Evolutionary conservation across 768 basidiomycete species (phyloP), one percentile per base, ranked within the genome.

Genomic region (Cyathus striatus): DNA sequence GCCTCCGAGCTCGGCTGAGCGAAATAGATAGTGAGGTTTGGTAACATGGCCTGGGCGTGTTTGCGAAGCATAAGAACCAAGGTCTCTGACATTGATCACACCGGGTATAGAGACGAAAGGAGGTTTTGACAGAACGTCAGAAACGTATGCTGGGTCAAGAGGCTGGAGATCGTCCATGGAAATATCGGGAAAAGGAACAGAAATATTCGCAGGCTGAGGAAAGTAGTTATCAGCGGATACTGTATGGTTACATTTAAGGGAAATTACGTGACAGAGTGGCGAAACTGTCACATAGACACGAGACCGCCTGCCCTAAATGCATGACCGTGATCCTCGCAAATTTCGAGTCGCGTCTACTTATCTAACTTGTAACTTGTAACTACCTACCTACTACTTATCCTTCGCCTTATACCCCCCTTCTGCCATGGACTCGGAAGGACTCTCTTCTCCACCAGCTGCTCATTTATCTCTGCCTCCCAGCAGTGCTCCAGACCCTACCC

Each of bases 41-140:
- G 78, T 87, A 47, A 75, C 59, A 41, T 71, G 62, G 48, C 75
- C 75, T 17, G 70, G 68, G 44, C 66, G 51, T 21, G 59, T 61
- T 12, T 63, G 56, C 6, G 78, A 76, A 40, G 76, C 64, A 55
- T 84, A 80, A 36, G 66, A 68, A 24, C 86, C 88, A 7, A 90
- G 69, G 62, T 87, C 83, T 42, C 88, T 73, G 40, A 83, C 70
- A 57, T 90, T 90, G 50, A 76, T 78, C 6, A 90, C 85, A 23
- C 88, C 88, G n/a, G 76, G 59, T 50, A 90, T 70, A 14, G 67
- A 55, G 6, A 87, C 74, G 51, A 90, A 90, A 0, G 88, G 88
- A 6, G 78, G 80, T 20, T 68, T 70, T 1, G 84, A 86, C 27
- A 90, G 75, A 7, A 78, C 62, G 18, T 81, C 71, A 5, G 72